Conservation (phyloP, 106 monocot species). For the Vanilla planifolia region DNA sequence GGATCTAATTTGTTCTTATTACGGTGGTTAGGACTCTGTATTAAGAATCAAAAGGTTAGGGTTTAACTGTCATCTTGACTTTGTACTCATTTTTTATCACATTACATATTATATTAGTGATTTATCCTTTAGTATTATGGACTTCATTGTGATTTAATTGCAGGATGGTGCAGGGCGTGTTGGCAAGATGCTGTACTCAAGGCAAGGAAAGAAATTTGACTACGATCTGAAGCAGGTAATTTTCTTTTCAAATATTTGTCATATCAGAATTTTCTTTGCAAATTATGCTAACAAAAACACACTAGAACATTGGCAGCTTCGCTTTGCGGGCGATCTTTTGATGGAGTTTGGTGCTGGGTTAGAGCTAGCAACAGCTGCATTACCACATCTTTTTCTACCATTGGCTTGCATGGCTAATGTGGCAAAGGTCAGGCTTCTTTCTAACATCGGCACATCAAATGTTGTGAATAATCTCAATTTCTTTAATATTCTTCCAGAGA, state of each 20-base stretch:
- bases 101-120: not conserved
- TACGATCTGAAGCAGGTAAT: constrained; percentile 97
- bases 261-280: not conserved
- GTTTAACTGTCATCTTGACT: too few relatives aligned
- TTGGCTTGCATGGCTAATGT: constrained; percentile 97
- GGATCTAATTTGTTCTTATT: too few relatives aligned
- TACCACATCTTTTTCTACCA: constrained; percentile 89
- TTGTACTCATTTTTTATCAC: too few relatives aligned
- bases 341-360: constrained; percentile 97
- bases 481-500: not conserved
- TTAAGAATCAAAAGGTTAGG: too few relatives aligned
- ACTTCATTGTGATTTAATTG: too few relatives aligned
- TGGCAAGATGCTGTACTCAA: constrained; percentile 98
- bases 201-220: constrained; percentile 98
- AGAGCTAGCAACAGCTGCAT: constrained; percentile 84
- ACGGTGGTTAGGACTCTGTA: too few relatives aligned
- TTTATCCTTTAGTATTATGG: not conserved
- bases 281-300: constrained; percentile 2
- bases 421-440: constrained; percentile 45
- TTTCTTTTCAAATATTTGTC: not conserved
- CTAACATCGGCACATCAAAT: not conserved
- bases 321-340: constrained; percentile 87
- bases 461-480: too few relatives aligned
- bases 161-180: constrained; percentile 99
- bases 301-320: constrained; percentile 49